phyloP scores from a whole-genome alignment of 345 rosid species.

The Aegle marmelos region DNA sequence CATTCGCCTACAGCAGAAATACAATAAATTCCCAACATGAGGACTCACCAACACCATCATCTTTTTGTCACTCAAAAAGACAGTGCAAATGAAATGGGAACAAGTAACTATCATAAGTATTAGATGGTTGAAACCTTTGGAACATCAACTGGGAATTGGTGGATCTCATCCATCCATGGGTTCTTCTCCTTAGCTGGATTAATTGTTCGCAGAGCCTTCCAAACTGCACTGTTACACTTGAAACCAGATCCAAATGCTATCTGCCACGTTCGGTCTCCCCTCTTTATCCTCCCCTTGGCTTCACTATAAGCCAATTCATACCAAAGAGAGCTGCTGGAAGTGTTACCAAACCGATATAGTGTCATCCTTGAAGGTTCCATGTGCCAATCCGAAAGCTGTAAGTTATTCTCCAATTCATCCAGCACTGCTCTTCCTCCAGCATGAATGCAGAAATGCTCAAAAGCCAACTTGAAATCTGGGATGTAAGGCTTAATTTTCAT shows the following conservation, averaged over 20 bases:
- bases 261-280: slow-evolving; percentile 57
- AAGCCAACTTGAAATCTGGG: slow-evolving; percentile 59
- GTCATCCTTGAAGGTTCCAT: slow-evolving; percentile 68
- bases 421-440: slow-evolving; percentile 53
- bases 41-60: not conserved
- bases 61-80: not conserved
- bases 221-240: slow-evolving; percentile 60
- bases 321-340: slow-evolving; percentile 63
- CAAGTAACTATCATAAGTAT: not conserved
- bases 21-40: not conserved
- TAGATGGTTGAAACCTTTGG: slow-evolving; percentile 33
- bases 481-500: slow-evolving; percentile 47
- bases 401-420: slow-evolving; percentile 50
- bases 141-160: slow-evolving; percentile 41
- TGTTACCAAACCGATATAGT: slow-evolving; percentile 47
- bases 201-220: slow-evolving; percentile 50
- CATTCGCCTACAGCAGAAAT: not conserved
- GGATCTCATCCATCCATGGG: slow-evolving; percentile 54
- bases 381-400: slow-evolving; percentile 53
- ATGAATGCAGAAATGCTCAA: slow-evolving; percentile 60
- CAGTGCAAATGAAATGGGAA: not conserved
- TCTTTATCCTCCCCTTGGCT: slow-evolving; percentile 51
- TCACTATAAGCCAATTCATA: slow-evolving; percentile 51
- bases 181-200: slow-evolving; percentile 46
- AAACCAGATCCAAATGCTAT: slow-evolving; percentile 68